Base-by-base conservation (phyloP, 1,139 yeast species). In the Pneumocystis jirovecii region DNA sequence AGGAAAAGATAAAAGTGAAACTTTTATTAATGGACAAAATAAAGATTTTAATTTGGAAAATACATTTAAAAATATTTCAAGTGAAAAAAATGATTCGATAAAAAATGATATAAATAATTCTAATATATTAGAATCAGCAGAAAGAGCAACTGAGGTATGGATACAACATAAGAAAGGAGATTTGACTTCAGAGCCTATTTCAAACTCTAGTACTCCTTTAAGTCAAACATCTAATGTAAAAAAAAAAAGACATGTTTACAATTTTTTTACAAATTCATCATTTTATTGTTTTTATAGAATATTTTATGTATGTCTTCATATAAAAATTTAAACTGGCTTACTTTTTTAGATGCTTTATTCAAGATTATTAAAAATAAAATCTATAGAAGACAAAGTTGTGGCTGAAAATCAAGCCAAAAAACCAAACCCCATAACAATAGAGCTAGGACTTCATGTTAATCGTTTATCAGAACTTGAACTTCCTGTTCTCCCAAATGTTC, bases 201-300 rank as follows among this genome's bases (percentile, higher is more conserved):
- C 67, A 17, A 68, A 67, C 10, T 65, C 64, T 3, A 64, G 64
- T 21, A 17, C 64, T 7, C 39, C 64, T 17, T 39, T 37, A 15
- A 60, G 37, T 25, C 34, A 21, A 25, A 25, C 34, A 8, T 25
- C 34, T 50, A 19, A 67, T 15, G 63, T 61, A n/a, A 68, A 67
- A 50, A 63, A 66, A n/a, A 63, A 73, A 56, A 73, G 81, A 64
- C 71, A 72, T 67, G 82, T 81, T 63, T 93, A 79, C 78, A 91
- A 90, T 74, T 76, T 91, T 73, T 93, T 93, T 78, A 87, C 90
- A 69, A 93, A 91, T 75, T 87, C 97, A n/a, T 85, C 93, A 65
- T 83, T 91, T 61, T 93, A 93, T 73, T 90, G 91, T 57, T 90
- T 93, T 73, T 84, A 90, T 82, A 87, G 99, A 15, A 50, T 50